Percentiles rank a stretch among this genome's conserved stretches.
Evolutionary conservation across 495 filamentous ascomycete species (phyloP).

Genomic region (Trichoderma gamsii): DNA sequence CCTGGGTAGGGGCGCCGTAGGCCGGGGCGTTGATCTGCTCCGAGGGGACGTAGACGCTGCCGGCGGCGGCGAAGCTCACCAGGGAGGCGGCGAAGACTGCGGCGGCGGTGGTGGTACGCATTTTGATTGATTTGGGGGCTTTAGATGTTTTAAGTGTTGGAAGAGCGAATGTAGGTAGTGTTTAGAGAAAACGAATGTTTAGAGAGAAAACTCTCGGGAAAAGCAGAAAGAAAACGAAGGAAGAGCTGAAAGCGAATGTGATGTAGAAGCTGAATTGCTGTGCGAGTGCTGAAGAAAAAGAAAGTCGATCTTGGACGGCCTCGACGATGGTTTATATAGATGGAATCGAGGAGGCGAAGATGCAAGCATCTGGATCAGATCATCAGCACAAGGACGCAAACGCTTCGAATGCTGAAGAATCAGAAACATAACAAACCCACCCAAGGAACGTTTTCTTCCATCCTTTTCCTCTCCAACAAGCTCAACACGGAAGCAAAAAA

Average conservation of each 20-base stretch:
- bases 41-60: neutral
- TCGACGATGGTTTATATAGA: neutral
- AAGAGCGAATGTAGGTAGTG: neutral
- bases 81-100: neutral
- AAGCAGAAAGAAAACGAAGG: neutral
- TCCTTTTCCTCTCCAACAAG: no score
- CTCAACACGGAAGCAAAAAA: no score
- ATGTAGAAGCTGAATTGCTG: neutral
- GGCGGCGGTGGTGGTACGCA: neutral
- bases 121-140: neutral
- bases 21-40: neutral
- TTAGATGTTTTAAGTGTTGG: neutral
- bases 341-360: neutral
- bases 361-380: neutral
- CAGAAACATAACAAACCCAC: no score
- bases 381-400: neutral
- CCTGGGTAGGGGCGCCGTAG: neutral
- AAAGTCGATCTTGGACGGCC: neutral
- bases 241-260: neutral
- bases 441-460: no score
- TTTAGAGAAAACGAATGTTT: neutral
- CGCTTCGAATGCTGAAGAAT: no score
- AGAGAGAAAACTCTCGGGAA: neutral
- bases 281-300: neutral
- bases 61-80: constrained; percentile 9